Base-by-base conservation (phyloP, 257 asterid species). In the Misopates orontium region DNA sequence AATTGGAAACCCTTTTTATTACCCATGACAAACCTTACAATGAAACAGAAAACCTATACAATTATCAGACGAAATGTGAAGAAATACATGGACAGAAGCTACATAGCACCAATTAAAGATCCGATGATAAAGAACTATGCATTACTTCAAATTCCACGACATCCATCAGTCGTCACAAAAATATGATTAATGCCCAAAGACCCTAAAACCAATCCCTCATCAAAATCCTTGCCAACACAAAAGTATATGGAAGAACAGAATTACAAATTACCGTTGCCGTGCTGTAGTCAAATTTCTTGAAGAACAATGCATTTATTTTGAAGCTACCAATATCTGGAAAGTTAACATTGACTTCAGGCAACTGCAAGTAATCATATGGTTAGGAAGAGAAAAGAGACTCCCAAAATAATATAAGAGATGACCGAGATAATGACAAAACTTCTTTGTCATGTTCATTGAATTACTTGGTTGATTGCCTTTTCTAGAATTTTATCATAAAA, bases 211-310 rank as follows among this genome's bases (percentile, higher is more conserved):
- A 49, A 73, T 22, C 56, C 41, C 60, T 12, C 44, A 36, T 22
- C 22, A 18, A 47, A 52, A 66, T 41, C 56, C 50, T 28, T 4
- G 9, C 62, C 28, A 52, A 22, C 66, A 22, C 19, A 1, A 21
- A 69, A 54, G 39, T 22, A 39, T 55, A 60, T 51, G 36, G 25
- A 14, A 50, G 49, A 69, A 16, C 59, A 54, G 65, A 69, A 67
- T 18, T 23, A 24, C 20, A 21, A 74, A 56, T 73, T 87, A 93
- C 99, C 95, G 15, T n/a, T 62, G 99, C 95, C 40, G 90, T 77
- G 75, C 87, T 81, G 84, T 90, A 93, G 78, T 93, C 89, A 51
- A 93, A 90, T 72, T 85, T 90, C 69, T 72, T 87, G 95, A 93
- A 93, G 83, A 93, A 93, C 10, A 66, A 66, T 24, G 96, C 85